phyloP scores from a whole-genome alignment of 1,284 basidiomycete genomes.

The Sporisorium exsertum region DNA sequence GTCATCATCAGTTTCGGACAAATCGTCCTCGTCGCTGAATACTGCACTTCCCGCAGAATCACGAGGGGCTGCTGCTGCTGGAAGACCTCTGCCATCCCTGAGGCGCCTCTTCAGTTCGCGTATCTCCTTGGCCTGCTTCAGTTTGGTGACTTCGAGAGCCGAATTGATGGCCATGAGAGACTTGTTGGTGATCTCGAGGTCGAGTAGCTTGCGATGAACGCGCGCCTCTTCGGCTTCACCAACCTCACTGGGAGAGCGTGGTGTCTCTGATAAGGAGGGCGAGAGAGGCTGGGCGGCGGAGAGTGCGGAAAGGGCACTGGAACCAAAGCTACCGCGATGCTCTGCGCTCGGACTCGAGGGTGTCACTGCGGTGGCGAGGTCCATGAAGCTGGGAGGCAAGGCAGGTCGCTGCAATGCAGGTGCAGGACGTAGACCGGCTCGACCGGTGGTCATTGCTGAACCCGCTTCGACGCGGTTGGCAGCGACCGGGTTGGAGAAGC shows the following conservation, averaged over 20 bases:
- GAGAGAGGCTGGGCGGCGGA: conserved; percentile 24
- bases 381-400: conserved; percentile 21
- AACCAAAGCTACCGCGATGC: conserved; percentile 25
- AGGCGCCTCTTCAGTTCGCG: conserved; percentile 62
- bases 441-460: conserved; percentile 26
- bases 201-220: conserved; percentile 68
- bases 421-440: conserved; percentile 14
- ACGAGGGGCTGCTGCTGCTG: conserved; percentile 6
- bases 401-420: conserved; percentile 18
- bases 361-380: conserved; percentile 5
- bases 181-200: conserved; percentile 71
- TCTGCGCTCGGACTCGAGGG: conserved; percentile 9
- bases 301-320: conserved; percentile 12
- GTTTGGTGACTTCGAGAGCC: conserved; percentile 69
- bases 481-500: conserved; percentile 1
- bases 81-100: conserved; percentile 33
- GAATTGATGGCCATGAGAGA: conserved; percentile 71
- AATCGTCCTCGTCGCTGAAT: conserved; percentile 31
- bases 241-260: conserved; percentile 29
- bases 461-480: conserved; percentile 10
- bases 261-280: conserved; percentile 30
- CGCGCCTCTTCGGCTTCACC: conserved; percentile 59
- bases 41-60: conserved; percentile 12
- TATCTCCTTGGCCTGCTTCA: conserved; percentile 70
- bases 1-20: conserved; percentile 44